Evolutionary conservation across 2,329 filamentous ascomycete genomes (phyloP).

Genomic region (Monilinia aucupariae): DNA sequence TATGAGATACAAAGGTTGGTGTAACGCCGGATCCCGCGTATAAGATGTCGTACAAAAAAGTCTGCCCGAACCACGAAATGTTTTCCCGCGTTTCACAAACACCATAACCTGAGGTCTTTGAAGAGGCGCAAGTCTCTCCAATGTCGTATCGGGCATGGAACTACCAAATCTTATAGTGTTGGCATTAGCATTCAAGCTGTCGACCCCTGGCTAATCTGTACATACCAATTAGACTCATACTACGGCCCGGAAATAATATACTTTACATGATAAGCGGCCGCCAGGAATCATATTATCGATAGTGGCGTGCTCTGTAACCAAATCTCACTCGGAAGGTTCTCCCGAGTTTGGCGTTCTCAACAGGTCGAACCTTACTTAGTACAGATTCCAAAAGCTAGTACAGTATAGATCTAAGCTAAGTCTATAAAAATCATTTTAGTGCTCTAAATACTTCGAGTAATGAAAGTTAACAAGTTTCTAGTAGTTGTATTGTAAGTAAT

Average conservation of each 20-base stretch:
- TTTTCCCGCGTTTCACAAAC: neutral
- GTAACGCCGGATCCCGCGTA: neutral
- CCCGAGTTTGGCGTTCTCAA: neutral
- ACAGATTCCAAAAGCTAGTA: neutral
- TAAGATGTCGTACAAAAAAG: neutral
- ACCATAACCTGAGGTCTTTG: neutral
- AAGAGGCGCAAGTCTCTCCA: neutral
- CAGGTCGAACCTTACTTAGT: too few relatives aligned
- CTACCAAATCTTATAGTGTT: neutral
- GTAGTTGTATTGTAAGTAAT: too few relatives aligned
- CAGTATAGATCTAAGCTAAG: neutral
- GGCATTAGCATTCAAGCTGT: neutral
- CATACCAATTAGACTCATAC: neutral
- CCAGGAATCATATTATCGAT: neutral
- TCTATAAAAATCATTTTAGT: neutral
- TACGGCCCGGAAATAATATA: neutral
- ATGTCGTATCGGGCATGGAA: neutral
- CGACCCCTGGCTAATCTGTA: neutral
- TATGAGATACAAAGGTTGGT: neutral
- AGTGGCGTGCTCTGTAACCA: neutral
- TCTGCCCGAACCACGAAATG: neutral
- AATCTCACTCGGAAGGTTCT: neutral
- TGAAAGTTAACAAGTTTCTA: neutral
- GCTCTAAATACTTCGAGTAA: neutral
- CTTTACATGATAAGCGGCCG: neutral